Conservation (phyloP, 345 rosid genomes). For the Salix udensis region DNA sequence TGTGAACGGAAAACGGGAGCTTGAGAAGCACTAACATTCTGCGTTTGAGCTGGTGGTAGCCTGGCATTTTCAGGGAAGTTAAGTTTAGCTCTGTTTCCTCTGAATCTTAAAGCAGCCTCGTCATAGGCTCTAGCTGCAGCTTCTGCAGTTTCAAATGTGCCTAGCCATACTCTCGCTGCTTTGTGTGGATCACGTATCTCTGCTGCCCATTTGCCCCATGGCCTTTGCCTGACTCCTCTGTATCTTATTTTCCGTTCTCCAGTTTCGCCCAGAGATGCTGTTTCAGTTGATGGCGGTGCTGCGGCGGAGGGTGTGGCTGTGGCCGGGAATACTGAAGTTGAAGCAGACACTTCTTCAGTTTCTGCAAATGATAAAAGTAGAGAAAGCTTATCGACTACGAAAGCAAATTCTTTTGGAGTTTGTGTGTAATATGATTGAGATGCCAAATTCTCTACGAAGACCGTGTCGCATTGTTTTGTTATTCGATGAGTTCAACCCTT, state of each 20-base stretch:
- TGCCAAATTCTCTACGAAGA: background rate
- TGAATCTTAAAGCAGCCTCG: slow-evolving; percentile 76
- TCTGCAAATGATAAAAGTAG: slow-evolving; percentile 7
- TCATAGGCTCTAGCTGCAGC: slow-evolving; percentile 91
- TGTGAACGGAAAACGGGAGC: slow-evolving; percentile 13
- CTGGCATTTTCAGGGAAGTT: slow-evolving; percentile 75
- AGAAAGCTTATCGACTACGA: background rate
- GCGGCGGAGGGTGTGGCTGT: slow-evolving; percentile 8
- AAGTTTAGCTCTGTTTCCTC: slow-evolving; percentile 77
- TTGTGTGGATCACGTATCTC: slow-evolving; percentile 86
- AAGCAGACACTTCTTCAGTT: slow-evolving; percentile 26
- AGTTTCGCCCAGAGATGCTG: slow-evolving; percentile 27
- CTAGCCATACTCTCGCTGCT: slow-evolving; percentile 84
- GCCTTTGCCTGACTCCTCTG: slow-evolving; percentile 87
- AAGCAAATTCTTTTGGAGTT: background rate
- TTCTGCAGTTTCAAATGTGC: slow-evolving; percentile 81
- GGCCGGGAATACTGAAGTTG: slow-evolving; percentile 6
- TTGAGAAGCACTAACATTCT: slow-evolving; percentile 24
- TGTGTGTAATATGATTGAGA: background rate
- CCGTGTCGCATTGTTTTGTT: background rate
- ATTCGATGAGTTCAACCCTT: slow-evolving; percentile 6
- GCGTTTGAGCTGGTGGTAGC: slow-evolving; percentile 6
- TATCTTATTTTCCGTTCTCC: slow-evolving; percentile 56
- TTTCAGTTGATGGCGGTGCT: slow-evolving; percentile 8
- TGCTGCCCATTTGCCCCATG: slow-evolving; percentile 94